Base-by-base conservation (phyloP, 2,329 filamentous ascomycete species). In the Tricladium varicosporioides region DNA sequence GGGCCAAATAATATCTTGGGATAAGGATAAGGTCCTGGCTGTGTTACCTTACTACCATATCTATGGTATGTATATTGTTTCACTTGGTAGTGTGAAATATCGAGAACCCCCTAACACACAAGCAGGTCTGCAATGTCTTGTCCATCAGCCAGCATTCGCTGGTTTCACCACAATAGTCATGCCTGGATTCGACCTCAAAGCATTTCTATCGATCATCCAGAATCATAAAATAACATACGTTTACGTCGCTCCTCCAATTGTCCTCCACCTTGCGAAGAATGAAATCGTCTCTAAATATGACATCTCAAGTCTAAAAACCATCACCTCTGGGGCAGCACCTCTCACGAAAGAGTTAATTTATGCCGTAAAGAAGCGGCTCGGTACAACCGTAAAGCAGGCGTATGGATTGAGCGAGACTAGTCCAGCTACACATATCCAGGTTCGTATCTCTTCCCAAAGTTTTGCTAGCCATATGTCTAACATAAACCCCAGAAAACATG, bases 41-140 rank as follows among this genome's bases (percentile, higher is more conserved):
- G 86, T 94, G 53, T 73, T 96, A n/a, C 91, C 92, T 0, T 93
- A 95, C 71, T 96, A 91, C 74, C 91, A 96, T 70, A 92, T 95
- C 60, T 60, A 60, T 54, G 60, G 60, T 62, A 56, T 43, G 52
- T 43, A 22, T 33, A 8, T 32, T 16, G 7, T 2, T 19, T 43
- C 18, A 31, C 5, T 16, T 42, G 7, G 9, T 10, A 36, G 47
- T 2, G n/a, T 11, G 11, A 5, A 18, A 47, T 13, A 16, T 47
- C n/a, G 14, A 19, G 44, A 16, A 5, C 19, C 11, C 11, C n/a
- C 19, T 13, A 47, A 13, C 19, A n/a, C 13, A 32, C 15, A 45
- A 9, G 5, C 33, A 48, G 45, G 44, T 10, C 27, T 53, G 14
- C 36, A 42, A 22, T 45, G 33, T 16, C 43, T 53, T 5, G 36